Evolutionary conservation across 495 filamentous ascomycete species (phyloP).

Genomic region (Aspergillus saccharolyticus): DNA sequence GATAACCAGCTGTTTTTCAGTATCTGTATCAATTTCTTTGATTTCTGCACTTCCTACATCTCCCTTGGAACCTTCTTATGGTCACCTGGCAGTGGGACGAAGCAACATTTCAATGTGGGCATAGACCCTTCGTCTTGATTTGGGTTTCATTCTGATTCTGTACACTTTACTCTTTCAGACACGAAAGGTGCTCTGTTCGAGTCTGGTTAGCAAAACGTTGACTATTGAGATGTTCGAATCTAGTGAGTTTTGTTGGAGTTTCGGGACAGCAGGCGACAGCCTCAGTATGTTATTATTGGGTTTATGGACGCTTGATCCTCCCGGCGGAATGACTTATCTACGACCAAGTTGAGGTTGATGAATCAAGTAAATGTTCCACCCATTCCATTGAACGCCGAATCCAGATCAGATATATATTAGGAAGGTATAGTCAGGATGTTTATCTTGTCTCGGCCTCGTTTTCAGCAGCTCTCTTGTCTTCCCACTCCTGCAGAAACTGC

Average conservation of each 20-base stretch:
- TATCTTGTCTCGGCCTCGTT: not conserved
- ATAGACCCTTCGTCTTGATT: not conserved
- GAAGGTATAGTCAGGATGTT: not conserved
- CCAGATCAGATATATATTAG: no score
- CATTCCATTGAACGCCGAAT: not conserved
- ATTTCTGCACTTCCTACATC: constrained; percentile 6
- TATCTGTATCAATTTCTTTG: constrained; percentile 3
- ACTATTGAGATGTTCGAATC: no score
- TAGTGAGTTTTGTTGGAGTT: no score
- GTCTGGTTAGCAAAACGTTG: no score
- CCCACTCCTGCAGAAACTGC: constrained; percentile 59
- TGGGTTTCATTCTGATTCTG: not conserved
- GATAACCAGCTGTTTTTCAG: constrained; percentile 16
- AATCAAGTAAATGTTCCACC: not conserved
- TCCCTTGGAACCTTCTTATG: constrained; percentile 2
- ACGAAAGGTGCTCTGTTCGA: no score
- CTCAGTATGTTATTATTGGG: not conserved
- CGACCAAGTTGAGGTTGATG: not conserved
- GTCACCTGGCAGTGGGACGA: not conserved
- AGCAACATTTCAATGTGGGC: not conserved
- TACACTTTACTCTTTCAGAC: no score
- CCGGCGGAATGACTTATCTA: not conserved
- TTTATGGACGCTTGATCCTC: not conserved
- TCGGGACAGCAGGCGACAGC: no score
- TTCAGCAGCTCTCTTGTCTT: constrained; percentile 28